phyloP scores from a whole-genome alignment of 2,329 filamentous ascomycete species.

The Phyllosticta citriasiana region DNA sequence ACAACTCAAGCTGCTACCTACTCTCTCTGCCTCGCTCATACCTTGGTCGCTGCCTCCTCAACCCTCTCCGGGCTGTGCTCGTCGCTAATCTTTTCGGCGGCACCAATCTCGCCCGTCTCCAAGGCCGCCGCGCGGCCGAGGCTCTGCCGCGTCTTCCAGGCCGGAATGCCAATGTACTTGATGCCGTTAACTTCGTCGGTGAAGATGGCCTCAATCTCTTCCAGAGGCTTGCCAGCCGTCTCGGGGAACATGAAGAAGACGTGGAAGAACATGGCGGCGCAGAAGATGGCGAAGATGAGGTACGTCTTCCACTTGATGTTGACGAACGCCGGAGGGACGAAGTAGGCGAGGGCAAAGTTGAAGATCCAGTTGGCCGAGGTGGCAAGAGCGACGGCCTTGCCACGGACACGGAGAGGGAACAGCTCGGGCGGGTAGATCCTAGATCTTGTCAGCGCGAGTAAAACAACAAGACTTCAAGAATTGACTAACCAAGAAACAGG shows the following conservation, averaged over 20 bases:
- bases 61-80: constrained; percentile 17
- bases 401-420: constrained; percentile 52
- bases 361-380: constrained; percentile 53
- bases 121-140: constrained; percentile 18
- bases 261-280: constrained; percentile 56
- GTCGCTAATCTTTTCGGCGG: constrained; percentile 12
- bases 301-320: constrained; percentile 54
- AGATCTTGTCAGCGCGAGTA: neutral
- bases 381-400: constrained; percentile 52
- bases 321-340: constrained; percentile 48
- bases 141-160: constrained; percentile 42
- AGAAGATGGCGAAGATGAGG: constrained; percentile 67
- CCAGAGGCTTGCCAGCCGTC: constrained; percentile 63
- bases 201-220: constrained; percentile 70
- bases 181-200: constrained; percentile 25
- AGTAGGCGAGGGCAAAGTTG: constrained; percentile 42
- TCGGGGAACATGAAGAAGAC: constrained; percentile 57
- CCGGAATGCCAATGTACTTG: constrained; percentile 41
- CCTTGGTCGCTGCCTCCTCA: constrained; percentile 14
- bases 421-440: constrained; percentile 48
- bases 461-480: too few species aligned
- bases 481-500: constrained; percentile 39
- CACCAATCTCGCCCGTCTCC: constrained; percentile 14
- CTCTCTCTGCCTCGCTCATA: neutral
- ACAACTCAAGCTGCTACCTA: neutral